Percentiles rank a stretch among this genome's conserved stretches.
These are phyloP conservation scores for Hansenula anomala DNA, from an alignment of 1,139 yeast species.

Conservation along the genomic window DNA sequence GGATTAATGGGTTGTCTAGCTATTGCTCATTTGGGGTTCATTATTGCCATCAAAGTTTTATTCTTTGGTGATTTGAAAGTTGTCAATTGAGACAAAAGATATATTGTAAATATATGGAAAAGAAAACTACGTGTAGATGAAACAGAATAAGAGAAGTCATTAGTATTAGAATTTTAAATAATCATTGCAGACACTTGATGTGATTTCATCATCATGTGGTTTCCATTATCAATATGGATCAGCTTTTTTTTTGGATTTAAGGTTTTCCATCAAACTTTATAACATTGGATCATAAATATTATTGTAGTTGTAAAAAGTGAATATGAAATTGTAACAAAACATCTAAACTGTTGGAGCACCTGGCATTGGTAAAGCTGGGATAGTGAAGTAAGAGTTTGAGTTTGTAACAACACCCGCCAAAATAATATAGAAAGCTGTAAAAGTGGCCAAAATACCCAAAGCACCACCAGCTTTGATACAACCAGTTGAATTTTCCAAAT, in stretches of 20 bases:
- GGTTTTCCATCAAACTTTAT: no score
- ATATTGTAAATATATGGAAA: no score
- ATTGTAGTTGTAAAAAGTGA: no score
- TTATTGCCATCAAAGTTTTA: slow-evolving; percentile 23
- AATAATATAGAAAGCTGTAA: slow-evolving; percentile 58
- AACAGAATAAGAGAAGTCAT: no score
- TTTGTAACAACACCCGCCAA: slow-evolving; percentile 64
- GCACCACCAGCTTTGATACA: slow-evolving; percentile 68
- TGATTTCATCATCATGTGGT: no score
- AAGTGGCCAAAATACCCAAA: slow-evolving; percentile 53
- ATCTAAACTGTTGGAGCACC: slow-evolving; percentile 25
- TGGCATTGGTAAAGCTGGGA: slow-evolving; percentile 53
- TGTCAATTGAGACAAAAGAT: slow-evolving; percentile 5
- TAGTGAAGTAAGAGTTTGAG: slow-evolving; percentile 55
- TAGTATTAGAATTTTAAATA: no score
- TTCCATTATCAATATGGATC: no score
- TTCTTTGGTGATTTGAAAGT: slow-evolving; percentile 24
- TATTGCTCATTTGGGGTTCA: slow-evolving; percentile 21
- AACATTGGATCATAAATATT: no score
- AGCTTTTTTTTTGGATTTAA: no score
- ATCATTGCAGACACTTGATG: no score
- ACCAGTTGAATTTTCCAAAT: slow-evolving; percentile 41
- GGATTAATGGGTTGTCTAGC: slow-evolving; percentile 11
- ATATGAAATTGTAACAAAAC: no score
- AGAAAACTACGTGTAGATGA: no score